Evolutionary conservation across 768 basidiomycete species (phyloP), one percentile per base, ranked within the genome.

Genomic region (Russula brevipes): DNA sequence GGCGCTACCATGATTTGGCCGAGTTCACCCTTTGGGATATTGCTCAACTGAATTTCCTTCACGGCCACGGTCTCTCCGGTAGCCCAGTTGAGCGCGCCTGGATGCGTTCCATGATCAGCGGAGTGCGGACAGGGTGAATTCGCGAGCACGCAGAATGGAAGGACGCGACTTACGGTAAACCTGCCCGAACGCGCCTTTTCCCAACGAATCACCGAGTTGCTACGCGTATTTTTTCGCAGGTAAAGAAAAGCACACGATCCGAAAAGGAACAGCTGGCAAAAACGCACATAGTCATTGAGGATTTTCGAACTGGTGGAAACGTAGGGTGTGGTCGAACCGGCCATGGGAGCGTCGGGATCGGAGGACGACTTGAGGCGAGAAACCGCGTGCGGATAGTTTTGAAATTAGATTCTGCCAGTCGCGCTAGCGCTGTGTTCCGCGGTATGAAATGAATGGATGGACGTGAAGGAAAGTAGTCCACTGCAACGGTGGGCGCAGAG

Each of bases 41-140:
- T 94, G 74, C 86, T 88, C 65, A 99, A 77, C 73, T 92, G 89
- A 68, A 99, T 96, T 75, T 98, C 95, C 81, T 99, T 99, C 71
- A 99, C 89, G 3, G 97, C 97, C 46, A 98, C 96, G 2, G 96
- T 97, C 78, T 98, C 97, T 31, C 97, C 97, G 31, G 94, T 98
- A 16, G 91, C 89, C 88, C 93, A 94, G 70, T 96, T 95, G 71
- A 96, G 77, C 53, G 90, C 91, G 68, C 91, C 91, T 92, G 67
- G 41, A 52, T n/a, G 51, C 44, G 19, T 24, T 42, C 49, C 62
- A 4, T 41, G 33, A 33, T 57, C 39, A 52, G 52, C 6, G 35
- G 12, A 36, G 36, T 14, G 44, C 38, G 50, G 42, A 47, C 17
- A 42, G 30, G 36, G 41, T 8, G 24, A 42, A 31, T 39, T 7